Percentiles rank a stretch among this genome's conserved stretches.
phyloP scores from a whole-genome alignment of 352 stramenopile genomes.

The Globisporangium abappressorium region DNA sequence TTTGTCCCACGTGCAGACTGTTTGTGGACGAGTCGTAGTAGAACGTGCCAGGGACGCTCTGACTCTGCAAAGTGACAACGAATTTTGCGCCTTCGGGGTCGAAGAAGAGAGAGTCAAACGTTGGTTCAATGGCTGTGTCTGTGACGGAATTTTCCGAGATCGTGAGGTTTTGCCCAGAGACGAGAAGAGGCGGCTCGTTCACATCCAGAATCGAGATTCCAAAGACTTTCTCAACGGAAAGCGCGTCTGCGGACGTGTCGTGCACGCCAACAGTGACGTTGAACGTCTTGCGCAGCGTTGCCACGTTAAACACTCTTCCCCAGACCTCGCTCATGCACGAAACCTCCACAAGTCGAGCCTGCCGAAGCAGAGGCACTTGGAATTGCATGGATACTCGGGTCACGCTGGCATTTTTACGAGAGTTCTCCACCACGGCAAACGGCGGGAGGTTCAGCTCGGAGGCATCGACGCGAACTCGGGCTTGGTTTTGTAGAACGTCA shows the following conservation, averaged over 20 bases:
- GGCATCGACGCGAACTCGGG: not conserved
- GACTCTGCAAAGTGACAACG: constrained; percentile 19
- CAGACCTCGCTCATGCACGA: constrained; percentile 27
- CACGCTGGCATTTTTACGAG: not conserved
- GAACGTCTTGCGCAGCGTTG: constrained; percentile 36
- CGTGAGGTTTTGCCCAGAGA: not conserved
- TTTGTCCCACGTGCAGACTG: constrained; percentile 28
- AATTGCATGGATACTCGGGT: not conserved
- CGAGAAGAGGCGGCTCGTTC: constrained; percentile 8
- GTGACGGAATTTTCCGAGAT: constrained; percentile 5
- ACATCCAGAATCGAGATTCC: constrained; percentile 14
- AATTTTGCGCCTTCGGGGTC: constrained; percentile 12
- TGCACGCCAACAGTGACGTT: constrained; percentile 30
- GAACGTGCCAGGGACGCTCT: constrained; percentile 37
- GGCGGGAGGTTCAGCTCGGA: not conserved
- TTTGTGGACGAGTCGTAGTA: constrained; percentile 42
- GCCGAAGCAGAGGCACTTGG: constrained; percentile 7
- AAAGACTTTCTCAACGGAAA: constrained; percentile 20
- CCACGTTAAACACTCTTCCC: constrained; percentile 33
- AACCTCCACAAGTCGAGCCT: constrained; percentile 24
- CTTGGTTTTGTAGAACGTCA: constrained; percentile 3
- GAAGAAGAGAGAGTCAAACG: constrained; percentile 11
- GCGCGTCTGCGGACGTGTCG: constrained; percentile 29
- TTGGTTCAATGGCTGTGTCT: not conserved
- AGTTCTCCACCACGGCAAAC: not conserved